Conservation (phyloP, 495 filamentous ascomycete genomes). For the Rusavskia elegans region DNA sequence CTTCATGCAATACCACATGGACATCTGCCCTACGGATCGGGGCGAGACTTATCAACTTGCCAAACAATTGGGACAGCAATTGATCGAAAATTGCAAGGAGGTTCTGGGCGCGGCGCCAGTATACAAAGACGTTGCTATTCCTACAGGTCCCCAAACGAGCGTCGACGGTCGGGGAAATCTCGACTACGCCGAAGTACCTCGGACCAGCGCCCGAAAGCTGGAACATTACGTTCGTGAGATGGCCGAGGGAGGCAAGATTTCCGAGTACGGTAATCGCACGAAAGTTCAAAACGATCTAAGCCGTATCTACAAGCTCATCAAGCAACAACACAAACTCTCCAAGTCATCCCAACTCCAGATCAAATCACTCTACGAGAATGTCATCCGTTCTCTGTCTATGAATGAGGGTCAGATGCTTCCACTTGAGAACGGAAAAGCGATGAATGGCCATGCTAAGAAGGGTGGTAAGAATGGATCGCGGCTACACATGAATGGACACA, state of each 20-base stretch:
- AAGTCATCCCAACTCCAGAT: conserved; percentile 91
- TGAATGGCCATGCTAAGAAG: conserved; percentile 47
- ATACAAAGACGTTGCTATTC: conserved; percentile 88
- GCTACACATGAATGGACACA: conserved; percentile 28
- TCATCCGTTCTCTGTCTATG: conserved; percentile 85
- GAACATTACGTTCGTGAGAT: conserved; percentile 98
- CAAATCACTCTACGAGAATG: conserved; percentile 82
- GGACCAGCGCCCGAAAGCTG: conserved; percentile 82
- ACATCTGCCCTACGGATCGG: conserved; percentile 91
- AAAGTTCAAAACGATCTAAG: conserved; percentile 94
- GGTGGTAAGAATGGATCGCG: conserved; percentile 38
- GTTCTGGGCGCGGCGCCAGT: conserved; percentile 67
- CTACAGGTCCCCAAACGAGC: conserved; percentile 79
- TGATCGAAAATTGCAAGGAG: conserved; percentile 96
- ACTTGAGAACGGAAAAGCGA: conserved; percentile 47
- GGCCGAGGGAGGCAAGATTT: conserved; percentile 95
- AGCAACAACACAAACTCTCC: conserved; percentile 89
- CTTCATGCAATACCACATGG: conserved; percentile 99
- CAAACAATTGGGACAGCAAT: conserved; percentile 83
- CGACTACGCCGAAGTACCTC: conserved; percentile 74
- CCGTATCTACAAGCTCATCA: conserved; percentile 92
- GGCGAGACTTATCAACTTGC: conserved; percentile 96
- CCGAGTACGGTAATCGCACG: conserved; percentile 92
- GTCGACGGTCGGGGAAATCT: conserved; percentile 83
- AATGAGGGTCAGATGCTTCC: conserved; percentile 94